These are phyloP conservation scores for Rhodocollybia butyracea DNA, from an alignment of 768 basidiomycete species.

Conservation along the genomic window DNA sequence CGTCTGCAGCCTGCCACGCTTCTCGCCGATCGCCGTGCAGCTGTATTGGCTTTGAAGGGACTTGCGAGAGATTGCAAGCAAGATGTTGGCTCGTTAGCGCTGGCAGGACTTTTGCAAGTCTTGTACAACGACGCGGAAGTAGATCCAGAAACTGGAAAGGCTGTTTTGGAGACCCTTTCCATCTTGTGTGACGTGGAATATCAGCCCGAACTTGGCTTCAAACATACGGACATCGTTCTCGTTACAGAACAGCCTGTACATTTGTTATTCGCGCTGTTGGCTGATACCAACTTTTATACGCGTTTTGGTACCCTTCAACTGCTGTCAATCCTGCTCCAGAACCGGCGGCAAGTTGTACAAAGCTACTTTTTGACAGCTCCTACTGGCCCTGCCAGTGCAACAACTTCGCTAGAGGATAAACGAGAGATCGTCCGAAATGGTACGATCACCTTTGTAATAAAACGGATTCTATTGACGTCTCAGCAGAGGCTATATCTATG, in stretches of 20 bases:
- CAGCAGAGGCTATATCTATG: conserved; percentile 77
- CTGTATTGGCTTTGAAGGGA: conserved; percentile 92
- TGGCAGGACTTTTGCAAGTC: conserved; percentile 76
- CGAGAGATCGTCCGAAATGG: conserved; percentile 89
- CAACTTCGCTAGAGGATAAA: conserved; percentile 77
- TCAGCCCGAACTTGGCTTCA: conserved; percentile 72
- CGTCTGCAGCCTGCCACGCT: conserved; percentile 86
- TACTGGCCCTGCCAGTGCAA: conserved; percentile 69
- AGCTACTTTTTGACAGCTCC: conserved; percentile 88
- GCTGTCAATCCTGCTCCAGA: conserved; percentile 74
- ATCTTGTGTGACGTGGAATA: conserved; percentile 76
- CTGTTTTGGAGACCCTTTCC: conserved; percentile 85
- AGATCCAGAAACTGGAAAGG: conserved; percentile 90
- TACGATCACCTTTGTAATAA: conserved; percentile 28
- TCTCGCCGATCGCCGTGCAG: conserved; percentile 88
- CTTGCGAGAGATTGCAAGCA: conserved; percentile 87
- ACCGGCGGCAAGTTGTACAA: conserved; percentile 80
- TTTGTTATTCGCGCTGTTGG: conserved; percentile 72
- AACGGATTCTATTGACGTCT: background rate
- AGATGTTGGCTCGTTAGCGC: conserved; percentile 78
- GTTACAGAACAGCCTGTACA: conserved; percentile 69
- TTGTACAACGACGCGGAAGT: conserved; percentile 86
- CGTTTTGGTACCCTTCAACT: conserved; percentile 84
- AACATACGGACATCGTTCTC: conserved; percentile 80
- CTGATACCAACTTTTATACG: conserved; percentile 76